Base-by-base conservation (phyloP, 1,284 basidiomycete species). In the Wallemia mellicola region DNA sequence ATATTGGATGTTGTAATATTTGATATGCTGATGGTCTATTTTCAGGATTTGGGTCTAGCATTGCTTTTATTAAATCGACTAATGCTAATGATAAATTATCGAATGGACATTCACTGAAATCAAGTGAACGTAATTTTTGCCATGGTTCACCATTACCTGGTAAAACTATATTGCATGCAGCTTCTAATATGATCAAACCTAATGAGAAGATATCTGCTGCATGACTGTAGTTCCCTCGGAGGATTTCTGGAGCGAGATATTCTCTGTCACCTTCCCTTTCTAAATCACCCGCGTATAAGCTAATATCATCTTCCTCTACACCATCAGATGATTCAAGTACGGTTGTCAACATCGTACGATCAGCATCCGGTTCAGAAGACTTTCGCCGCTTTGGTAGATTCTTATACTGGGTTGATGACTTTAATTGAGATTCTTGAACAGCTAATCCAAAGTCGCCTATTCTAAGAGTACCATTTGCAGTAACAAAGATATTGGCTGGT, bases 371-470 rank as follows among this genome's bases (percentile, higher is more conserved):
- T 2, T 25, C 24, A 19, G 24, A 32, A 63, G 59, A 28, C 63
- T 63, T 2, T 59, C 48, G 58, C 17, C 58, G 30, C 24, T 27
- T 24, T 11, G 27, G 27, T 57, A 27, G 24, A 24, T 19, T 60
- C 59, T 17, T 59, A 62, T 30, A 62, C 57, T 54, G 56, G 5
- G 64, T 58, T 2, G 67, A 66, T 66, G 66, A 67, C 15, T 67
- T 59, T 25, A 57, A 19, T 64, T 66, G 32, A 2, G 27, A 28
- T 58, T 30, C 32, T 30, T 25, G 27, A 9, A 33, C 82, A 3
- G 89, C 89, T 76, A 95, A 83, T n/a, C 94, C 94, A 75, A 98
- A 98, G 71, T 99, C 94, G 17, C 89, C 89, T 67, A 99, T 91
- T 75, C 91, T 94, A 72, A 99, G 83, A 27, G 84, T 79, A 3